Base-by-base conservation (phyloP, 1,284 basidiomycete genomes). In the Rugosomyces carneus region DNA sequence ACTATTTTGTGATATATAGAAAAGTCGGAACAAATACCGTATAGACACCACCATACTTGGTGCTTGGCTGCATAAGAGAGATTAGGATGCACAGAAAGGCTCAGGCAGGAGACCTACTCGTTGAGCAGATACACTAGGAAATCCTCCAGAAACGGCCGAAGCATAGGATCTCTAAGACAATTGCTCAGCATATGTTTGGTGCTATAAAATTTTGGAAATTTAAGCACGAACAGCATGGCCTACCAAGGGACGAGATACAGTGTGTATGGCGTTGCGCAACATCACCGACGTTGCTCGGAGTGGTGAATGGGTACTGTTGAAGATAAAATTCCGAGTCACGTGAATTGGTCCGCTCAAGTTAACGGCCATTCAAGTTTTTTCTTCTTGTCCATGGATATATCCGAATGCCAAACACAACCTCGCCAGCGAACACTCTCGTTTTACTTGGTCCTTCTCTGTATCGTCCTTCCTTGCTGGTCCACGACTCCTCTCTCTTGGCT, bases 31-130 rank as follows among this genome's bases (percentile, higher is more conserved):
- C 80, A 56, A 9, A 29, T 58, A 91, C 89, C 40, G 87, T 91
- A 68, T 90, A 90, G 56, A 91, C 82, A 61, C 93, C 94, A 48
- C 95, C 95, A 66, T 96, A 97, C 73, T 97, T 97, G 55, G 92
- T 91, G 13, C 90, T 81, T 41, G 84, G 79, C 90, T 94, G 21
- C 37, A 31, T 51, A 43, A 45, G 35, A 4, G 10, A 6, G 2
- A 19, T 15, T 2, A n/a, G 10, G 23, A 9, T 37, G 24, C 15
- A 21, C 35, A 39, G 5, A 13, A 27, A 44, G 29, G 38, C 18
- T 43, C 32, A 31, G 9, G 27, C 42, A 36, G 19, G 32, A 20
- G 11, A 66, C 76, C 53, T 60, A 88, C 87, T 60, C 81, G 76
- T 59, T 81, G 76, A 29, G 81, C 72, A 4, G 9, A 29, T 53